Evolutionary conservation across 805 yeast species (phyloP).

Genomic region (Cyberlindnera misumaiensis): DNA sequence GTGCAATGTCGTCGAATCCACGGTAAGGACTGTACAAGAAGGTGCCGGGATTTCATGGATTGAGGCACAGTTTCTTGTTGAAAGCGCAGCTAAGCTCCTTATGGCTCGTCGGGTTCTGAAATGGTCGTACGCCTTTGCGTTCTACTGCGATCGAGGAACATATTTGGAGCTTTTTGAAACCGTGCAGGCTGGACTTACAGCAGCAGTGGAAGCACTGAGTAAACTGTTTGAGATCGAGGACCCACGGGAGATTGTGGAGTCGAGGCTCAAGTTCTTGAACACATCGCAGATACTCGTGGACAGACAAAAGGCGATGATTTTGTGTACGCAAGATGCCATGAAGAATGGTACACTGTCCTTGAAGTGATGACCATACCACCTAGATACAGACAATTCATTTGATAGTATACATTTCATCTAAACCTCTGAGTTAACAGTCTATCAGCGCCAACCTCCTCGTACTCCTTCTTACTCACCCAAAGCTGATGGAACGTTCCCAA

Average conservation of each 20-base stretch:
- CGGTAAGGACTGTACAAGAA: slow-evolving; percentile 61
- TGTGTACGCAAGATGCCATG: slow-evolving; percentile 13
- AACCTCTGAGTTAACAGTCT: slow-evolving; percentile 76
- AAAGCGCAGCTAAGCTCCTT: slow-evolving; percentile 57
- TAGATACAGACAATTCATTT: not conserved
- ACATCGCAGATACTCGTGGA: slow-evolving; percentile 29
- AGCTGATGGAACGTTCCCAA: slow-evolving; percentile 91
- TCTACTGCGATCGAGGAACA: slow-evolving; percentile 48
- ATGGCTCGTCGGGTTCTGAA: slow-evolving; percentile 71
- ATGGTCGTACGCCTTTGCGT: slow-evolving; percentile 88
- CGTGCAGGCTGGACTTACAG: slow-evolving; percentile 56
- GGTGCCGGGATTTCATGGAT: slow-evolving; percentile 69
- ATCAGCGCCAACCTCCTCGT: slow-evolving; percentile 82
- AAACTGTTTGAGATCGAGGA: slow-evolving; percentile 43
- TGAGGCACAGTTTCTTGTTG: slow-evolving; percentile 77
- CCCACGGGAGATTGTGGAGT: slow-evolving; percentile 28
- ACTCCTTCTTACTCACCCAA: slow-evolving; percentile 87
- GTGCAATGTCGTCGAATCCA: slow-evolving; percentile 53
- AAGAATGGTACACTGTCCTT: slow-evolving; percentile 4
- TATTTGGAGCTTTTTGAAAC: slow-evolving; percentile 61
- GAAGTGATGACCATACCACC: not conserved
- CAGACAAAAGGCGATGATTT: slow-evolving; percentile 30
- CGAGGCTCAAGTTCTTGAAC: slow-evolving; percentile 32
- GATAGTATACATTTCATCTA: slow-evolving; percentile 37
- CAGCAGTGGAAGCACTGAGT: slow-evolving; percentile 64